phyloP scores from a whole-genome alignment of 805 yeast species.

The Wickerhamiella shivajii region DNA sequence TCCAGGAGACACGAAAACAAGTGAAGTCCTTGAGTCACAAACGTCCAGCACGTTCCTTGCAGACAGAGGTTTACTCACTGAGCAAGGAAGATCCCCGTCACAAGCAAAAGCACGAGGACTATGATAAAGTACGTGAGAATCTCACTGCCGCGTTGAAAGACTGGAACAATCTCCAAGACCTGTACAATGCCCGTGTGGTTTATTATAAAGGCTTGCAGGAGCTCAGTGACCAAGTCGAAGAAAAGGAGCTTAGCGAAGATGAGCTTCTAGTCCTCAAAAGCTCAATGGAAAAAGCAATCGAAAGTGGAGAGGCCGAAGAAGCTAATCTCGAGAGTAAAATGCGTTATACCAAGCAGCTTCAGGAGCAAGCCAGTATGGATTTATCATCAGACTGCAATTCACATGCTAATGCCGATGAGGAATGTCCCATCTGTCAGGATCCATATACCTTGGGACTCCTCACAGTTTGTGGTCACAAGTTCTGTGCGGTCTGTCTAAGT shows the following conservation, averaged over 20 bases:
- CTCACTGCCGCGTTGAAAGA: conserved; percentile 32
- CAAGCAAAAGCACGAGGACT: neutral
- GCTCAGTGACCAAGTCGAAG: conserved; percentile 67
- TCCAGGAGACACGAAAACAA: too few relatives aligned
- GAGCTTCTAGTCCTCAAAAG: too few relatives aligned
- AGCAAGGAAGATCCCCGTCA: neutral
- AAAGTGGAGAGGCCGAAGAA: conserved; percentile 10
- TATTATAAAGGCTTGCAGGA: conserved; percentile 77
- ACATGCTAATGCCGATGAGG: conserved; percentile 1
- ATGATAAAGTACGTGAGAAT: conserved; percentile 31
- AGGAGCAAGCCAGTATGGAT: neutral
- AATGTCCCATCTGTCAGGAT: conserved; percentile 67
- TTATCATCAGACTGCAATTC: neutral
- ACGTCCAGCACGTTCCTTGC: too few relatives aligned
- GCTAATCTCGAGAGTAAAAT: conserved; percentile 14
- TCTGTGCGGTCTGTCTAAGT: conserved; percentile 65
- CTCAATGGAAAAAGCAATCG: conserved; percentile 16
- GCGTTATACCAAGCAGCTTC: conserved; percentile 13
- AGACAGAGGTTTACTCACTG: too few relatives aligned
- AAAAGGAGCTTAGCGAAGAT: conserved; percentile 28
- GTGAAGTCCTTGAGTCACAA: too few relatives aligned
- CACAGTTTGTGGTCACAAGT: conserved; percentile 85
- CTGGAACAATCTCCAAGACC: conserved; percentile 37
- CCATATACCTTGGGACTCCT: conserved; percentile 60
- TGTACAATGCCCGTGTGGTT: conserved; percentile 66